These are phyloP conservation scores for Cyberlindnera bimundalis DNA, from an alignment of 805 yeast genomes.

Conservation along the genomic window DNA sequence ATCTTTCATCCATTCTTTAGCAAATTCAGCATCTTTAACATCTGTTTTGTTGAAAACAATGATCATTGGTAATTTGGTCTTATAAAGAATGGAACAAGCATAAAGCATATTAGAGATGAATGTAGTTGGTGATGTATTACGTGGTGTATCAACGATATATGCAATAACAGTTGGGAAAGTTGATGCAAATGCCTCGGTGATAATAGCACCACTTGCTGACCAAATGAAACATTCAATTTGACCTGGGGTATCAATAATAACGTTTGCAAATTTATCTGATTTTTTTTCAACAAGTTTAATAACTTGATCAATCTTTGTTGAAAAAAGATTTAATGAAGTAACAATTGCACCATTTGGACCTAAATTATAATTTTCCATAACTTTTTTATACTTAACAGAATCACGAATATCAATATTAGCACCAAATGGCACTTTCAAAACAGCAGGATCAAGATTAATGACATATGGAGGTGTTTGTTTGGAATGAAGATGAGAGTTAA, in stretches of 20 bases:
- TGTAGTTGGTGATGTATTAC: constrained; percentile 91
- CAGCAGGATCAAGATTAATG: constrained; percentile 95
- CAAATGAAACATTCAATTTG: constrained; percentile 98
- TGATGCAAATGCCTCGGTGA: constrained; percentile 95
- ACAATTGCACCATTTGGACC: constrained; percentile 99
- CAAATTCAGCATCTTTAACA: constrained; percentile 78
- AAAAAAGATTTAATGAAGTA: constrained; percentile 84
- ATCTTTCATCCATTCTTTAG: constrained; percentile 96
- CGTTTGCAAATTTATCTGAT: constrained; percentile 50
- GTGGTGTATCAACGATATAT: constrained; percentile 93
- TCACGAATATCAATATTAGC: constrained; percentile 95
- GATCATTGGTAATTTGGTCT: constrained; percentile 95
- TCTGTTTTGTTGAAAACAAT: constrained; percentile 95
- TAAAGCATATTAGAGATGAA: constrained; percentile 98
- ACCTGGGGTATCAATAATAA: constrained; percentile 96
- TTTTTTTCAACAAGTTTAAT: constrained; percentile 80
- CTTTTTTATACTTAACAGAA: constrained; percentile 91
- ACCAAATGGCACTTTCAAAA: constrained; percentile 86
- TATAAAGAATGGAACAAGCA: constrained; percentile 95
- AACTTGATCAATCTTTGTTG: constrained; percentile 96
- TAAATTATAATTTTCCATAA: constrained; percentile 89
- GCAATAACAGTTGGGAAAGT: constrained; percentile 95
- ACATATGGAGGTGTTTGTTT: constrained; percentile 80
- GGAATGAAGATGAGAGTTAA: constrained; percentile 83
- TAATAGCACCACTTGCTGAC: constrained; percentile 96